Evolutionary conservation across 2,329 filamentous ascomycete species (phyloP).

Genomic region (Diaporthe eres): DNA sequence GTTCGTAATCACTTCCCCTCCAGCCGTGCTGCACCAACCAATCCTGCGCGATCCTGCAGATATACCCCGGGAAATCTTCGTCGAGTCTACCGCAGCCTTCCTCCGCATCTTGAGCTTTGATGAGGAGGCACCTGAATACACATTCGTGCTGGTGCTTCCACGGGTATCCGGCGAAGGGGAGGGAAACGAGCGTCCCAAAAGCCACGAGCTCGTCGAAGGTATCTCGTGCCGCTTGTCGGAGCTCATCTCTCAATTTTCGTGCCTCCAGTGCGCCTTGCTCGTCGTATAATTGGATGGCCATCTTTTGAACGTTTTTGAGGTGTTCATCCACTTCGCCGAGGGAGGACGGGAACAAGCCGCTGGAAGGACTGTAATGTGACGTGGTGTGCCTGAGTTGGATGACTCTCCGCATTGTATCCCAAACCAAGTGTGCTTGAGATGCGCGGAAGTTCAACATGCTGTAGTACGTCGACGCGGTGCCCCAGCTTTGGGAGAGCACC

Average conservation of each 20-base stretch:
- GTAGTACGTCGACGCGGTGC: not conserved
- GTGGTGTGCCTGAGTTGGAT: not conserved
- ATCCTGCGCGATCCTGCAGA: no score
- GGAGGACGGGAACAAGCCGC: not conserved
- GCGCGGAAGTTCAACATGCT: not conserved
- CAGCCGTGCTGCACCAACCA: no score
- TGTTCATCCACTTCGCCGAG: not conserved
- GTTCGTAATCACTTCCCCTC: no score
- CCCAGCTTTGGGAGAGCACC: not conserved
- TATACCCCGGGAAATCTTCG: no score
- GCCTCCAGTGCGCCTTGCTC: not conserved
- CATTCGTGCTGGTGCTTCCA: not conserved
- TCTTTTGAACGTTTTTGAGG: not conserved
- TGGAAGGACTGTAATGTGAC: not conserved
- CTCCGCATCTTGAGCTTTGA: no score
- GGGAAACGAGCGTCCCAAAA: not conserved
- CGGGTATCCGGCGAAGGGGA: not conserved
- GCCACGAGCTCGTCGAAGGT: not conserved
- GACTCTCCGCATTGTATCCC: not conserved
- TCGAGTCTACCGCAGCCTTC: no score
- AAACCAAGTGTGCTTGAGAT: not conserved
- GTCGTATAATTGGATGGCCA: not conserved
- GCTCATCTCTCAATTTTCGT: not conserved
- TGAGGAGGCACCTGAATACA: no score
- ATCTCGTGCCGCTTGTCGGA: not conserved